These are phyloP conservation scores for Sarcodon sp. DNA, from an alignment of 768 basidiomycete species.

Conservation along the genomic window DNA sequence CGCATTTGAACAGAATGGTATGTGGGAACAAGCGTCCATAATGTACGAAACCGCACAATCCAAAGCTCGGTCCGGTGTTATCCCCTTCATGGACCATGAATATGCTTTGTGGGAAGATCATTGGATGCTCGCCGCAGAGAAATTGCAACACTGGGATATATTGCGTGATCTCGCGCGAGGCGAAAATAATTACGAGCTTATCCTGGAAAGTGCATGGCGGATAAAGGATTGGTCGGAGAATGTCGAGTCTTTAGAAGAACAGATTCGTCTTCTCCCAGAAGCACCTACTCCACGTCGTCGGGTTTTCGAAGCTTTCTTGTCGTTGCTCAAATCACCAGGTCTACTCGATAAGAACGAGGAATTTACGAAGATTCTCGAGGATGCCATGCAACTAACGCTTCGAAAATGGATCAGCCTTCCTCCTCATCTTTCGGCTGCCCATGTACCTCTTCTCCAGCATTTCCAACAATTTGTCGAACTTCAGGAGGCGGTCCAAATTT, in stretches of 20 bases:
- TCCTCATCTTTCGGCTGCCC: conserved; percentile 75
- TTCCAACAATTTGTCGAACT: conserved; percentile 99
- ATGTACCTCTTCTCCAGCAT: conserved; percentile 89
- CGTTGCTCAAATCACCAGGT: conserved; percentile 74
- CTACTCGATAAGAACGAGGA: conserved; percentile 77
- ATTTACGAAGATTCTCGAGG: conserved; percentile 82
- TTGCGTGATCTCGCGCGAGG: conserved; percentile 81
- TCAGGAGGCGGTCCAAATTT: conserved; percentile 91
- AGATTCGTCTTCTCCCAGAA: conserved; percentile 69
- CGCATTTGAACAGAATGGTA: conserved; percentile 89
- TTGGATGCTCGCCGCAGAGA: conserved; percentile 92
- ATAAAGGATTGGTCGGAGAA: conserved; percentile 70
- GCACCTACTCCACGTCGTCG: conserved; percentile 89
- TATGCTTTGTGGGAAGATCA: conserved; percentile 99
- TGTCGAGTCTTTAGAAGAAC: conserved; percentile 65
- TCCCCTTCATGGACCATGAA: conserved; percentile 90
- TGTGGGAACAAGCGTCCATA: conserved; percentile 88
- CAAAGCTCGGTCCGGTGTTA: conserved; percentile 65
- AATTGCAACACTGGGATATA: conserved; percentile 96
- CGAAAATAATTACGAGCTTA: conserved; percentile 84
- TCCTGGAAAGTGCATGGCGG: conserved; percentile 94
- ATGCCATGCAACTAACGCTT: conserved; percentile 92
- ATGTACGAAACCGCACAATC: conserved; percentile 86
- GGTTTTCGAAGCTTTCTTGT: conserved; percentile 93
- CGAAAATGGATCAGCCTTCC: conserved; percentile 94